These are phyloP conservation scores for Wallacemonas collosoma DNA, from an alignment of 208 protist species.

Conservation along the genomic window DNA sequence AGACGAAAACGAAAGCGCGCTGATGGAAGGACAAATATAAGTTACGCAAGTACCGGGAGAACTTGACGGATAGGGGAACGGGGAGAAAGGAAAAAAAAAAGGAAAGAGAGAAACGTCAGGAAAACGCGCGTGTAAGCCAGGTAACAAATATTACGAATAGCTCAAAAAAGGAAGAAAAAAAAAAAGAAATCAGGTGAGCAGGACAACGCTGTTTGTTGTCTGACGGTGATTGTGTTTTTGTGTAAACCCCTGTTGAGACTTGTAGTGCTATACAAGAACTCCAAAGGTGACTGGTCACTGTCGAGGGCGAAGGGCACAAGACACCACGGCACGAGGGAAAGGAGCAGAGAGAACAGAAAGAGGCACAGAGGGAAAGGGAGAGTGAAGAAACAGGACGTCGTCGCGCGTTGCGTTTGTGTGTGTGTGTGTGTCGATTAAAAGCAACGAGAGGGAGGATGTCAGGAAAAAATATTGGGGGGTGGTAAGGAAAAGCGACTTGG, in stretches of 20 bases:
- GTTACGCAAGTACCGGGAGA: no score
- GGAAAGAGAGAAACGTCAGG: conserved; percentile 6
- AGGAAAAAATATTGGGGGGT: no score
- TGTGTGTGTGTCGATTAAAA: no score
- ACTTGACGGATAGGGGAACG: neutral
- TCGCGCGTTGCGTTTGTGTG: no score
- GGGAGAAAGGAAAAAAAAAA: neutral
- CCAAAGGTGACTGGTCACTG: neutral
- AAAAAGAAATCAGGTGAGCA: no score
- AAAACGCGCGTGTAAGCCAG: neutral
- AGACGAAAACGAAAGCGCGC: no score
- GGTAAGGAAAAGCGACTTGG: no score
- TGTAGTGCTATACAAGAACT: conserved; percentile 9
- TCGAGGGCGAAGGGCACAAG: neutral
- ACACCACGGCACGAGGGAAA: neutral
- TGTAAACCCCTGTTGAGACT: neutral
- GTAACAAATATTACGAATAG: neutral
- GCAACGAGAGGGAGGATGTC: no score
- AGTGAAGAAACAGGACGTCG: no score
- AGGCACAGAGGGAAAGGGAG: no score
- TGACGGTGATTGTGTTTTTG: conserved; percentile 15
- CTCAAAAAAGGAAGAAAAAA: neutral
- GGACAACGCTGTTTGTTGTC: neutral
- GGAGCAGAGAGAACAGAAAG: neutral
- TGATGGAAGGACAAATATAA: no score